Conservation (phyloP, 2,329 filamentous ascomycete genomes). For the Niveomyces coronatus region DNA sequence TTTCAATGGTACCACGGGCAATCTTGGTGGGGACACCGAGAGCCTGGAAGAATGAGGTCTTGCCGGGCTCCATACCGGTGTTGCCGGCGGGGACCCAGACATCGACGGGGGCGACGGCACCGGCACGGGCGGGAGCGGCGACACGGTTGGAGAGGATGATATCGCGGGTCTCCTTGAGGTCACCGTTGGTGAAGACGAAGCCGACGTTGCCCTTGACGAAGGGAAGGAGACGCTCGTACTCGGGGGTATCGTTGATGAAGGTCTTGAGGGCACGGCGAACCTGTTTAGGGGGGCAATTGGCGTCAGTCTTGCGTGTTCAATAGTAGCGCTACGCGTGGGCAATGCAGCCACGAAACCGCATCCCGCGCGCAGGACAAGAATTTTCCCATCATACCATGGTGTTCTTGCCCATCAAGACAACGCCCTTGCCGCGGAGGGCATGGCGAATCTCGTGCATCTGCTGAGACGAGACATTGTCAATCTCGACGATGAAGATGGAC, state of each 20-base stretch:
- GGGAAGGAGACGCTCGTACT: slow-evolving; percentile 96
- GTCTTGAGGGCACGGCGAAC: slow-evolving; percentile 96
- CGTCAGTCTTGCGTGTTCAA: too few relatives aligned
- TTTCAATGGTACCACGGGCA: slow-evolving; percentile 99
- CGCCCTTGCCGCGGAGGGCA: slow-evolving; percentile 79
- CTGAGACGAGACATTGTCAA: slow-evolving; percentile 99
- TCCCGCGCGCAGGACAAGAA: too few relatives aligned
- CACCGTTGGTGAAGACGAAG: slow-evolving; percentile 98
- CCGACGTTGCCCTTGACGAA: slow-evolving; percentile 96
- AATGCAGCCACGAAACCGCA: too few relatives aligned
- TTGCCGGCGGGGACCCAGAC: slow-evolving; percentile 96
- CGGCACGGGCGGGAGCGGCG: slow-evolving; percentile 93
- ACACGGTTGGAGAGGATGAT: slow-evolving; percentile 97
- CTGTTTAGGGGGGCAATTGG: slow-evolving; percentile 30
- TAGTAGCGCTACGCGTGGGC: too few relatives aligned
- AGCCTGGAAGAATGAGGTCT: slow-evolving; percentile 99
- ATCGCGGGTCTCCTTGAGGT: slow-evolving; percentile 86
- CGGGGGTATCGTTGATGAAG: slow-evolving; percentile 80
- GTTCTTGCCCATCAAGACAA: slow-evolving; percentile 99
- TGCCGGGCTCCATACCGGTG: slow-evolving; percentile 99
- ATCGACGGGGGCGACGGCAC: slow-evolving; percentile 86
- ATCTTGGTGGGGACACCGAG: slow-evolving; percentile 99
- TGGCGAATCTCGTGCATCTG: slow-evolving; percentile 99
- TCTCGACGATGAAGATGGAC: slow-evolving; percentile 93
- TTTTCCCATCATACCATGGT: slow-evolving; percentile 66